Evolutionary conservation across 768 basidiomycete species (phyloP), one percentile per base, ranked within the genome.

Genomic region (Royoungia palumana): DNA sequence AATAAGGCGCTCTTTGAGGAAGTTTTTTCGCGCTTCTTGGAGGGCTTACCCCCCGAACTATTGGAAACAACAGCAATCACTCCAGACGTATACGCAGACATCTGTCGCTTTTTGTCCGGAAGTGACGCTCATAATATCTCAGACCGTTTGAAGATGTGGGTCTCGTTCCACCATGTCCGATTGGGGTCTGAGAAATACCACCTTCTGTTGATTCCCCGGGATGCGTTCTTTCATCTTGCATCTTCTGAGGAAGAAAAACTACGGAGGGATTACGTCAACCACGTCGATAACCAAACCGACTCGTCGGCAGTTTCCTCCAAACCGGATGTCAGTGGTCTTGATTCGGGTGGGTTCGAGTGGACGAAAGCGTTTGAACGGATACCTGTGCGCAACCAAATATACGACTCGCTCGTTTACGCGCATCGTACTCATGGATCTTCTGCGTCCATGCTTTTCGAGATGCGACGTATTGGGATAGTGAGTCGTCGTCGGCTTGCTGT

Each of bases 341-440:
- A 63, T 53, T 43, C 59, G 46, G 35, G 56, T 60, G 55, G 71
- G 65, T 54, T 63, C 56, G 52, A 64, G 59, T 55, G 71, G 64
- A 55, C 58, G 19, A 64, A 62, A 38, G 69, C 74, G 22, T 86
- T 82, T 61, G 80, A 86, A 55, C 73, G 81, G 47, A 65, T 86
- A 41, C 85, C 85, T 10, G 83, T 85, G 42, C 78, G 79, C 45
- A 70, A 75, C 20, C 85, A 87, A 58, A 76, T 87, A 54, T 87
- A 83, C 47, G 85, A 87, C 61, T 73, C 84, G 49, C 64, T 87
- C 35, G 80, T 80, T 20, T 87, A 81, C 56, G 80, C 80, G 3
- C 85, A 87, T 59, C 72, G 82, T 12, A 70, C 75, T 16, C 85
- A 87, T 58, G 74, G 72, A 16, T 72, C 77, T 17, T 70, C 82